Evolutionary conservation across 805 yeast species (phyloP).

Genomic region (Wickerhamiella alocasiicola): DNA sequence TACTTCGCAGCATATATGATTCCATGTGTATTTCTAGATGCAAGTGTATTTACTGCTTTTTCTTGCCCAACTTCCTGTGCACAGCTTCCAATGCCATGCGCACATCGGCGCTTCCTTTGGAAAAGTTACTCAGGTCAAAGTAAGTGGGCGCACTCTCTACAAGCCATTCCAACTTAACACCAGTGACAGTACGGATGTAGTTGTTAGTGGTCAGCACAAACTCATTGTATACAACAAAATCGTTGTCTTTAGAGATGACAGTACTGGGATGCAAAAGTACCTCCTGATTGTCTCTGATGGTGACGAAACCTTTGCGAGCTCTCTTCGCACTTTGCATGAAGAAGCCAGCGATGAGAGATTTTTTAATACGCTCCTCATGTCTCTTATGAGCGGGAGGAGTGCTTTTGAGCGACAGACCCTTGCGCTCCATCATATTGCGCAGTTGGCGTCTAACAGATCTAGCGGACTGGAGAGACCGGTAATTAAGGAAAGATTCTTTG

Average conservation of each 20-base stretch:
- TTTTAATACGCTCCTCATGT: conserved; percentile 68
- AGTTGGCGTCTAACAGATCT: conserved; percentile 76
- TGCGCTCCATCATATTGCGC: conserved; percentile 66
- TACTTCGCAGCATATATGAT: too few species aligned
- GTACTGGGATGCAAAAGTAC: conserved; percentile 91
- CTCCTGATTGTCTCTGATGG: conserved; percentile 93
- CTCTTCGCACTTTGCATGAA: conserved; percentile 98
- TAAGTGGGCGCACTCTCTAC: conserved; percentile 67
- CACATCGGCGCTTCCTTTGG: conserved; percentile 55
- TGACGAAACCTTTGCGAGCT: conserved; percentile 69
- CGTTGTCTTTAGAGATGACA: conserved; percentile 67
- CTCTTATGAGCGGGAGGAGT: conserved; percentile 51
- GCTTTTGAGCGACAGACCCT: conserved; percentile 59
- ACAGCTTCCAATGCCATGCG: conserved; percentile 56
- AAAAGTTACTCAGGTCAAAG: conserved; percentile 49
- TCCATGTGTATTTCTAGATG: too few species aligned
- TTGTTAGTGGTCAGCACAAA: conserved; percentile 88
- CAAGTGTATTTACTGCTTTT: too few species aligned
- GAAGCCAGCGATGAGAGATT: conserved; percentile 83
- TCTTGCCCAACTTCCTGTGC: conserved; percentile 17
- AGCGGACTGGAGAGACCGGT: conserved; percentile 76
- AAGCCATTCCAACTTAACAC: conserved; percentile 85
- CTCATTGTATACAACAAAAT: conserved; percentile 92
- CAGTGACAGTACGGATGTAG: conserved; percentile 87
- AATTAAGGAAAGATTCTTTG: conserved; percentile 73